Evolutionary conservation across 257 asterid species (phyloP), one percentile per base, ranked within the genome.

Genomic region (Solanum rostratum): DNA sequence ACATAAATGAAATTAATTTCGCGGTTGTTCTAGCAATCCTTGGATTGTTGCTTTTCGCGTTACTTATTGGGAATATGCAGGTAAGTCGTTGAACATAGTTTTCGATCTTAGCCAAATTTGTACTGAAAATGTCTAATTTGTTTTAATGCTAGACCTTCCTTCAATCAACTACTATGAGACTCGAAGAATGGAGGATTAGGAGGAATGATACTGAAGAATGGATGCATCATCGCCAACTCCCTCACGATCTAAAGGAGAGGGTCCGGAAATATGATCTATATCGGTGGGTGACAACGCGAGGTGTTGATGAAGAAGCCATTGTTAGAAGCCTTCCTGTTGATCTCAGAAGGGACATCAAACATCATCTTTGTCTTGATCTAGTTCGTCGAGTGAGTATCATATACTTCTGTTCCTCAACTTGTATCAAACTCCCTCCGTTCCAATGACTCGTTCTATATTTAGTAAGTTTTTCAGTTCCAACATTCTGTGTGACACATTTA

Each of bases 61-160:
- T 93, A 90, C 93, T 93, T 29, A 93, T 93, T 52, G 97, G 97
- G 33, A 93, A 93, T 80, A 93, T 93, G 97, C 95, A 93, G 87
- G 96, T 92, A 87, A 88, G 91, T 87, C 39, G 9, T 15, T 22
- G n/a, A 2, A 73, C 59, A 11, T 43, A 3, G 14, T 27, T 33
- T 11, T 5, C 49, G 2, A 8, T 73, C 15, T 9, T 20, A 41
- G 39, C 62, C 46, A 46, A 52, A 63, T 13, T 6, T 30, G 41
- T n/a, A 66, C 74, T 50, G 29, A 10, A 29, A 15, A 53, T 7
- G 10, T 13, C 27, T 19, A 3, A 1, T 10, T 13, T 30, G 54
- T 14, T 78, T 74, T 79, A 8, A 22, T 43, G 2, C 41, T 30
- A 92, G 96, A 84, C 93, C 0, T 92, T 90, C 52, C 92, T 93